A percentile compares a stretch with the other conserved stretches of the same genome.
Conservation (phyloP, 1,139 yeast species). For the Yamadazyma songkhlaensis region DNA sequence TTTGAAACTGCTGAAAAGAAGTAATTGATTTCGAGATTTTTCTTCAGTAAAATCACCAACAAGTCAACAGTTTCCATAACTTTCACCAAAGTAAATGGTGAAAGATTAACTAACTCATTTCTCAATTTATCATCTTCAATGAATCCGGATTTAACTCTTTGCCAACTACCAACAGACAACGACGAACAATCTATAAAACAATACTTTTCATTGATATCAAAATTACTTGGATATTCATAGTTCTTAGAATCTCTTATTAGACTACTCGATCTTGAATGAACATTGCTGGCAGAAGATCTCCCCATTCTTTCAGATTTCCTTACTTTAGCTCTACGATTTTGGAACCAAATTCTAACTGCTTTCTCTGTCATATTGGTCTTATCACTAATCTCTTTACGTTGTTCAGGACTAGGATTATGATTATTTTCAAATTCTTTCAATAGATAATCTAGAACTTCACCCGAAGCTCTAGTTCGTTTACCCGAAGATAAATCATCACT, state of each 20-base stretch:
- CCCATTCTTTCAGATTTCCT: slow-evolving; percentile 56
- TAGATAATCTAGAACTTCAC: slow-evolving; percentile 72
- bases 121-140: slow-evolving; percentile 40
- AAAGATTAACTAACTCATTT: slow-evolving; percentile 52
- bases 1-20: slow-evolving; percentile 70
- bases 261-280: slow-evolving; percentile 23
- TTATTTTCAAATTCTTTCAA: slow-evolving; percentile 69
- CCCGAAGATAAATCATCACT: slow-evolving; percentile 17
- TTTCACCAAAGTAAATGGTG: slow-evolving; percentile 61
- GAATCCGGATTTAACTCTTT: slow-evolving; percentile 64
- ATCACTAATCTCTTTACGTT: slow-evolving; percentile 68
- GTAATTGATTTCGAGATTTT: slow-evolving; percentile 68
- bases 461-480: slow-evolving; percentile 67
- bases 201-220: slow-evolving; percentile 63
- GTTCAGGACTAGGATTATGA: slow-evolving; percentile 67
- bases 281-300: slow-evolving; percentile 10
- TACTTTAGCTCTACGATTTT: slow-evolving; percentile 81
- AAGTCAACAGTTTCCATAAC: slow-evolving; percentile 68
- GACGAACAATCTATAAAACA: slow-evolving; percentile 65
- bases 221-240: slow-evolving; percentile 6
- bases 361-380: slow-evolving; percentile 86
- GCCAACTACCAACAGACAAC: slow-evolving; percentile 77
- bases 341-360: slow-evolving; percentile 94
- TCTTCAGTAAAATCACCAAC: slow-evolving; percentile 62
- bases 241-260: slow-evolving; percentile 12